Conservation (phyloP, 2,329 filamentous ascomycete species). For the Hymenoscyphus linearis region DNA sequence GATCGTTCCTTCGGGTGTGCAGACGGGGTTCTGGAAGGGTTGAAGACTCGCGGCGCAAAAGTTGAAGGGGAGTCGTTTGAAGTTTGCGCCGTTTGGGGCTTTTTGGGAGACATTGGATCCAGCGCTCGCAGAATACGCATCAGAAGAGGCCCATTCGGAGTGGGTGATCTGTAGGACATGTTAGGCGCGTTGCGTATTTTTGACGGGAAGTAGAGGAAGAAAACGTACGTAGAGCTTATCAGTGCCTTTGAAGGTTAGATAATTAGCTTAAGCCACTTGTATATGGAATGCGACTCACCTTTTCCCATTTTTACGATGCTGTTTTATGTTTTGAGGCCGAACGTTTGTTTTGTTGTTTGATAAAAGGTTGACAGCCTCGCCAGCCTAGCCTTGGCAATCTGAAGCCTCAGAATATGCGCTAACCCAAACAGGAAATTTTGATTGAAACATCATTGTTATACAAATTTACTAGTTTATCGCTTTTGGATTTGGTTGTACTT, state of each 20-base stretch:
- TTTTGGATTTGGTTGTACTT: too few species aligned
- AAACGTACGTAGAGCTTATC: constrained; percentile 43
- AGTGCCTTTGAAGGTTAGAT: constrained; percentile 35
- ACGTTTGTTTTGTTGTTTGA: neutral
- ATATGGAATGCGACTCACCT: constrained; percentile 18
- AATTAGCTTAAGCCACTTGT: neutral
- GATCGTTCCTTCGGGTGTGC: constrained; percentile 78
- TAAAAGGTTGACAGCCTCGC: neutral
- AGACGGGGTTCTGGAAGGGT: constrained; percentile 91
- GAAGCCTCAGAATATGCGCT: neutral
- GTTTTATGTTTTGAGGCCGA: neutral
- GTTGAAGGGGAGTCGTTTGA: constrained; percentile 92
- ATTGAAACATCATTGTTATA: neutral
- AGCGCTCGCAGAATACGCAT: constrained; percentile 78
- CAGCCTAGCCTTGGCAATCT: neutral
- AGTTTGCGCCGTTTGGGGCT: constrained; percentile 54
- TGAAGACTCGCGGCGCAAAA: constrained; percentile 95
- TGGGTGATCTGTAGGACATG: constrained; percentile 69
- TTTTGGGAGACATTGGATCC: constrained; percentile 62
- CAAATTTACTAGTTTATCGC: neutral
- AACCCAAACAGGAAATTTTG: neutral
- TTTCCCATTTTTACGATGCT: constrained; percentile 26
- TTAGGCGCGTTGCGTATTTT: constrained; percentile 4
- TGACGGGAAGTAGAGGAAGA: neutral
- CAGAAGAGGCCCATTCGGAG: constrained; percentile 91